Evolutionary conservation across 805 yeast species (phyloP).

Genomic region (Monosporozyma aerobia): DNA sequence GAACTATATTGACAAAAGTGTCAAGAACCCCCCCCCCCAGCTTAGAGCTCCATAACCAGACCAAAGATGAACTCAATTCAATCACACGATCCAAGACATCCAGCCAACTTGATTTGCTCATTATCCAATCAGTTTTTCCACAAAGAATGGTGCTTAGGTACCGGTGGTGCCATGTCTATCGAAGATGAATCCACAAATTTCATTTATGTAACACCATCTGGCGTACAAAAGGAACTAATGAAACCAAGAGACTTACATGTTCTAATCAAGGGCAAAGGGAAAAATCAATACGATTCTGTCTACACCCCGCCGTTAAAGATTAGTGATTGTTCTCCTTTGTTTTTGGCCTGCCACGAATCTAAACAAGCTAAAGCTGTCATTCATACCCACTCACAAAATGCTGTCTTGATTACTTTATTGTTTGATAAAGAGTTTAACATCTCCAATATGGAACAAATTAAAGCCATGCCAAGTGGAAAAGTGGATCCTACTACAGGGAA

Average conservation of each 20-base stretch:
- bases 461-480: slow-evolving; percentile 70
- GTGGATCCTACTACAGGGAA: slow-evolving; percentile 35
- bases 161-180: slow-evolving; percentile 92
- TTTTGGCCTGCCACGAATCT: slow-evolving; percentile 57
- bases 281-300: slow-evolving; percentile 38
- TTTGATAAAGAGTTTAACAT: slow-evolving; percentile 66
- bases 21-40: background rate
- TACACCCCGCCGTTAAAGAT: slow-evolving; percentile 69
- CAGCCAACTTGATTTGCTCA: slow-evolving; percentile 78
- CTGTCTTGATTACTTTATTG: slow-evolving; percentile 70
- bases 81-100: slow-evolving; percentile 51
- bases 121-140: slow-evolving; percentile 67
- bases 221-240: slow-evolving; percentile 88
- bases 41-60: background rate
- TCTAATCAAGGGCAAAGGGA: slow-evolving; percentile 39
- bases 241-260: slow-evolving; percentile 75
- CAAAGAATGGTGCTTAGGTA: slow-evolving; percentile 89
- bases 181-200: slow-evolving; percentile 35
- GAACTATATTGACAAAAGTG: background rate
- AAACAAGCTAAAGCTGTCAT: slow-evolving; percentile 85
- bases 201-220: slow-evolving; percentile 85
- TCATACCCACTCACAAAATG: slow-evolving; percentile 87
- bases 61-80: background rate
- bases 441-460: slow-evolving; percentile 80
- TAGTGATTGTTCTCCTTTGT: slow-evolving; percentile 90